Conservation (phyloP, 164 flowering plant genomes). For the Vitis amurensis region DNA sequence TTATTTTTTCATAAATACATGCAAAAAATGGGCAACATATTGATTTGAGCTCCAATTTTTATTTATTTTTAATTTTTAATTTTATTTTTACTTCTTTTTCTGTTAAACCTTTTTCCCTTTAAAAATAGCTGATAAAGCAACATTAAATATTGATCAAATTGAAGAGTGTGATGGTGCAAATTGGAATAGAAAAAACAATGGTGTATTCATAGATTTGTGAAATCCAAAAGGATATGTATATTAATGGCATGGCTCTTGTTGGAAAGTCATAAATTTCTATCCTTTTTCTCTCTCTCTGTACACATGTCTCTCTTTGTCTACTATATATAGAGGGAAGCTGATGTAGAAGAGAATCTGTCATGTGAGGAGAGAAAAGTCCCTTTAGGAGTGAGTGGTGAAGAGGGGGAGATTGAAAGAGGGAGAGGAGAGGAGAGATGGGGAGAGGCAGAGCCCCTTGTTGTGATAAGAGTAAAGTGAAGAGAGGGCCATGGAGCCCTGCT, state of each 20-base stretch:
- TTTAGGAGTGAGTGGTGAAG: background rate
- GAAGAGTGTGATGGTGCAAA: no score
- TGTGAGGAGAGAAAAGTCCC: background rate
- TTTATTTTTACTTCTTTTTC: no score
- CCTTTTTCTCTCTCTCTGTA: background rate
- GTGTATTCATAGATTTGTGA: no score
- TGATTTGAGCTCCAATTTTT: no score
- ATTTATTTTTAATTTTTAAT: no score
- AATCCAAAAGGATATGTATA: no score
- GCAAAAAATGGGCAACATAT: no score
- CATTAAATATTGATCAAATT: no score
- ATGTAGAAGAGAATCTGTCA: background rate
- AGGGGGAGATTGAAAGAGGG: conserved; percentile 1
- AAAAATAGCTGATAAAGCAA: no score
- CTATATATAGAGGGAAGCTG: background rate
- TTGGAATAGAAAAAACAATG: no score
- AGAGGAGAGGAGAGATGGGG: conserved; percentile 27
- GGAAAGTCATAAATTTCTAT: background rate
- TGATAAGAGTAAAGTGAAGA: conserved; percentile 66
- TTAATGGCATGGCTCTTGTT: background rate
- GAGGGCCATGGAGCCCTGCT: conserved; percentile 77
- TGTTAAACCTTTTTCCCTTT: no score
- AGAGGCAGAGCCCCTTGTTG: conserved; percentile 73
- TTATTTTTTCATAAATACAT: no score
- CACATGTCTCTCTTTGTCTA: background rate